Evolutionary conservation across 2,329 filamentous ascomycete genomes (phyloP).

Genomic region (Fusarium sp.): DNA sequence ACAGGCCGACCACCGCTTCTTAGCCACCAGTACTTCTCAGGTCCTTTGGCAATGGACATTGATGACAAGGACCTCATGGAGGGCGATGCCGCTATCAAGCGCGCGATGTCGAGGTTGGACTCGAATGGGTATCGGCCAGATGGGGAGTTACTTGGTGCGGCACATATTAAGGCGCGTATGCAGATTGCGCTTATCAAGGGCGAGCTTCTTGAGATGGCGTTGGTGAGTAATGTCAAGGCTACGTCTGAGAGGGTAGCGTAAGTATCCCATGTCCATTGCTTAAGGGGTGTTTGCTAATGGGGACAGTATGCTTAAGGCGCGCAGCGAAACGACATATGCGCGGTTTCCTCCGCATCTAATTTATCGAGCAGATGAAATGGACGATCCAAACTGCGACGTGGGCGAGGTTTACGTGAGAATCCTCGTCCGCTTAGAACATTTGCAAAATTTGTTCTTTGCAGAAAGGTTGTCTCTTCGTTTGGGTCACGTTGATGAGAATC

Average conservation of each 20-base stretch:
- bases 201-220: slow-evolving; percentile 68
- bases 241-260: slow-evolving; percentile 41
- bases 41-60: slow-evolving; percentile 66
- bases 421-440: slow-evolving; percentile 61
- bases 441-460: slow-evolving; percentile 69
- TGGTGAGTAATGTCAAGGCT: slow-evolving; percentile 50
- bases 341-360: slow-evolving; percentile 55
- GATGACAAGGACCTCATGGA: slow-evolving; percentile 61
- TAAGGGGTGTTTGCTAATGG: neutral
- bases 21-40: slow-evolving; percentile 63
- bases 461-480: slow-evolving; percentile 65
- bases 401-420: slow-evolving; percentile 57
- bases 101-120: slow-evolving; percentile 54
- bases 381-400: slow-evolving; percentile 46
- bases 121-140: slow-evolving; percentile 63
- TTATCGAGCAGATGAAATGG: slow-evolving; percentile 54
- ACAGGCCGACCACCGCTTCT: slow-evolving; percentile 66
- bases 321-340: slow-evolving; percentile 49
- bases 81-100: slow-evolving; percentile 49
- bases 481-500: slow-evolving; percentile 52
- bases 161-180: slow-evolving; percentile 59
- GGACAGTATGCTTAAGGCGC: slow-evolving; percentile 52
- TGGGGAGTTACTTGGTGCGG: slow-evolving; percentile 57
- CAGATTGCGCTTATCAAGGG: slow-evolving; percentile 64
- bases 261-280: fast-evolving